Evolutionary conservation across 2,329 filamentous ascomycete genomes (phyloP).

Genomic region (Microsporum canis): DNA sequence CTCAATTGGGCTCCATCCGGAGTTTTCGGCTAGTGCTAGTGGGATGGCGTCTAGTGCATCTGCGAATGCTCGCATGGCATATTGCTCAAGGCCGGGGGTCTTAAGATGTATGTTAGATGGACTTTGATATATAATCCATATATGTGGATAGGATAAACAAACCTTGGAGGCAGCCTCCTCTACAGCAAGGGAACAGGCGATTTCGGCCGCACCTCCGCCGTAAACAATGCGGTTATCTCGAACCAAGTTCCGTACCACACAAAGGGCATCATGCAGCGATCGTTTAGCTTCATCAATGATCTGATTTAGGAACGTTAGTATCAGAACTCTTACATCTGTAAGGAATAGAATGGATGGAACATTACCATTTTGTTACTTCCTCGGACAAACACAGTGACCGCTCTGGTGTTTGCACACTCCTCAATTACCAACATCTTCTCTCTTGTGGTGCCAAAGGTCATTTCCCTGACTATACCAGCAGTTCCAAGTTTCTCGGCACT

Average conservation of each 20-base stretch:
- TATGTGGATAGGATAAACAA: slow-evolving; percentile 8
- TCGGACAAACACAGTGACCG: slow-evolving; percentile 90
- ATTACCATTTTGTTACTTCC: slow-evolving; percentile 98
- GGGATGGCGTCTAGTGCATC: slow-evolving; percentile 88
- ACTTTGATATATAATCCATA: neutral
- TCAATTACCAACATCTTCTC: slow-evolving; percentile 99
- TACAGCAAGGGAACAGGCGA: slow-evolving; percentile 90
- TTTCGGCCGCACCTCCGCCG: slow-evolving; percentile 90
- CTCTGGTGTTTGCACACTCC: slow-evolving; percentile 94
- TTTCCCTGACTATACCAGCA: slow-evolving; percentile 82
- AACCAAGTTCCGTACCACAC: slow-evolving; percentile 93
- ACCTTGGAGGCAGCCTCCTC: slow-evolving; percentile 84
- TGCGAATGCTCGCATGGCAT: slow-evolving; percentile 95
- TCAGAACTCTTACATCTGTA: neutral
- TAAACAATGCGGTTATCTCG: slow-evolving; percentile 95
- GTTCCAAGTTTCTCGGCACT: slow-evolving; percentile 80
- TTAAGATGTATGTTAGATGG: slow-evolving; percentile 21
- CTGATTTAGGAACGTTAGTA: slow-evolving; percentile 33
- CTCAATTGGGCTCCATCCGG: slow-evolving; percentile 87
- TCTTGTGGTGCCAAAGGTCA: slow-evolving; percentile 92
- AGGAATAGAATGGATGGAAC: too few relatives aligned
- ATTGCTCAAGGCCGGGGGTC: slow-evolving; percentile 95
- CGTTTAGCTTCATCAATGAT: slow-evolving; percentile 99
- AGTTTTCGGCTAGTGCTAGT: slow-evolving; percentile 96
- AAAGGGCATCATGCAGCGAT: slow-evolving; percentile 92